These are phyloP conservation scores for Digitaria exilis DNA, from an alignment of 202 grass and related monocot genomes.

Conservation along the genomic window DNA sequence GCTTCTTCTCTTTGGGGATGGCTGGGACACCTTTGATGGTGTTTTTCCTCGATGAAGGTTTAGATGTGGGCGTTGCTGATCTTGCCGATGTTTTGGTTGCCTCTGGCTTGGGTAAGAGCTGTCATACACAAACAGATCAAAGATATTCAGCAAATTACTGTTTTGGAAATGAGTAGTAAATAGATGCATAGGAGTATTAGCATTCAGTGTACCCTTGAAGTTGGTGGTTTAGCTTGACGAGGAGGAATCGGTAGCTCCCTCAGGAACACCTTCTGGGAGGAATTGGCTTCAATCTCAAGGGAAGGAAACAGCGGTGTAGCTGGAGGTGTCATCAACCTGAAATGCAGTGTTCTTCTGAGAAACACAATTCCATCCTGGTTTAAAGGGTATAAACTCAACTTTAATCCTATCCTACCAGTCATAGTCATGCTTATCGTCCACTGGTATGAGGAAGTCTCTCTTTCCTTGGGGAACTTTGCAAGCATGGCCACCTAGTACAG, in stretches of 20 bases:
- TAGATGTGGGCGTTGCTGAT: neutral
- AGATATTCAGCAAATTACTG: neutral
- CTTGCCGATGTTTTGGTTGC: slow-evolving; percentile 7
- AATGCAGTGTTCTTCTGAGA: neutral
- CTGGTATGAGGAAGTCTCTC: slow-evolving; percentile 43
- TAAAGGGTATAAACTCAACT: neutral
- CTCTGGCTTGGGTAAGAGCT: slow-evolving; percentile 34
- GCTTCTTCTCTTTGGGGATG: slow-evolving; percentile 32
- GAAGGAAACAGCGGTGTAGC: slow-evolving; percentile 58
- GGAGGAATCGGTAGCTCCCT: slow-evolving; percentile 36
- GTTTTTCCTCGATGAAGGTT: slow-evolving; percentile 17
- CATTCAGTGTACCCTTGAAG: slow-evolving; percentile 37
- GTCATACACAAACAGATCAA: neutral
- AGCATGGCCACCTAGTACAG: slow-evolving; percentile 34
- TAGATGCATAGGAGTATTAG: neutral
- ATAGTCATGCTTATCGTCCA: slow-evolving; percentile 58
- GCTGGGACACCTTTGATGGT: neutral
- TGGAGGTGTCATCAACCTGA: slow-evolving; percentile 63
- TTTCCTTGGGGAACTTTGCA: slow-evolving; percentile 30
- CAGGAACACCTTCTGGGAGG: slow-evolving; percentile 26
- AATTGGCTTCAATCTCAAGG: slow-evolving; percentile 41
- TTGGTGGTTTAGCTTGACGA: slow-evolving; percentile 17
- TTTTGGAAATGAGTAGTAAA: neutral
- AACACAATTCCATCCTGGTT: neutral
- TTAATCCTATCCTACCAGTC: slow-evolving; percentile 48